These are phyloP conservation scores for Ceratobasidium sp. DNA, from an alignment of 1,284 basidiomycete species.

Conservation along the genomic window DNA sequence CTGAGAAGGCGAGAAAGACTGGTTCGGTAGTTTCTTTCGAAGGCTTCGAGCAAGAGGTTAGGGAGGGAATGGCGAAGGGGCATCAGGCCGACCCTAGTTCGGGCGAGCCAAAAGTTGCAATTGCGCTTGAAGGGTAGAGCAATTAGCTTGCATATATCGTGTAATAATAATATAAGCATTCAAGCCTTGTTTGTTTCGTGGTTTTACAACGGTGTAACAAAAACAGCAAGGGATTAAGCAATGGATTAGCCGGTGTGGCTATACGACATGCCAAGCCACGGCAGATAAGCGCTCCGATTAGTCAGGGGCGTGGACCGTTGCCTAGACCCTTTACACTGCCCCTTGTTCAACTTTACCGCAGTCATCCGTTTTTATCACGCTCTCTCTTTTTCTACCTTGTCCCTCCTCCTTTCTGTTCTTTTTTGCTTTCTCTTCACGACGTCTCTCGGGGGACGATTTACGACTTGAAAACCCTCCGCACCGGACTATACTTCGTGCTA, in stretches of 20 bases:
- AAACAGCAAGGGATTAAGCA: no score
- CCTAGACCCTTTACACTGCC: constrained; percentile 39
- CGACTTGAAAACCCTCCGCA: not conserved
- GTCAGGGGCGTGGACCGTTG: constrained; percentile 30
- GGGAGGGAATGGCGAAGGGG: constrained; percentile 51
- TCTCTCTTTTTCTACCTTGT: constrained; percentile 22
- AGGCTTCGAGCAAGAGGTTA: constrained; percentile 54
- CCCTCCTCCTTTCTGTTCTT: constrained; percentile 27
- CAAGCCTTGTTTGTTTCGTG: no score
- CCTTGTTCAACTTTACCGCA: constrained; percentile 33
- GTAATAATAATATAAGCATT: no score
- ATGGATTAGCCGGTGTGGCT: no score
- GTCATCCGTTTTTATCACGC: constrained; percentile 32
- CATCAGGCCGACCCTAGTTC: not conserved
- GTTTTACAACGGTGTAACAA: no score
- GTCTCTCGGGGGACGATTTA: not conserved
- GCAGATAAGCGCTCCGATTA: not conserved
- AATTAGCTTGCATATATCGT: no score
- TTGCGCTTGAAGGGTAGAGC: constrained; percentile 5
- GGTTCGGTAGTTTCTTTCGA: constrained; percentile 72
- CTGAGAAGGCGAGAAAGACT: constrained; percentile 78
- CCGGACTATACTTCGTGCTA: constrained; percentile 4
- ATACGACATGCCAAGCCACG: not conserved
- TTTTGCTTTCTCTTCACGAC: constrained; percentile 26
- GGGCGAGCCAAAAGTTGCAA: constrained; percentile 14